Conservation (phyloP, 164 flowering plant species). For the Nelumbo lutea region DNA sequence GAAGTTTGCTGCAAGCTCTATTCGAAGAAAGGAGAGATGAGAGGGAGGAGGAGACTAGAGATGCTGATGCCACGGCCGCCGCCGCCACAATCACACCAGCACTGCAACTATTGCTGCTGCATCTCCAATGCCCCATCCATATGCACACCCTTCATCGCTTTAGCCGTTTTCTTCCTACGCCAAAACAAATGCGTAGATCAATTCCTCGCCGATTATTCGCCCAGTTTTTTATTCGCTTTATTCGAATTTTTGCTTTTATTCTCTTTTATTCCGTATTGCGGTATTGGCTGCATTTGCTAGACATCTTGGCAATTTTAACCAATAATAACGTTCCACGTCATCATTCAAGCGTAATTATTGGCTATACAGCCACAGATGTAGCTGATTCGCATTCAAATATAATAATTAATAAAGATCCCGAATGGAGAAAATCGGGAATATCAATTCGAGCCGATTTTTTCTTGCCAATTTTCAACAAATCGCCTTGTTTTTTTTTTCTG, state of each 20-base stretch:
- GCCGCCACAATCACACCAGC: not conserved
- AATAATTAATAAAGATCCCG: no score
- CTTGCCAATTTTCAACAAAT: no score
- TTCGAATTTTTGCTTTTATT: not conserved
- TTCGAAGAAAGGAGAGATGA: not conserved
- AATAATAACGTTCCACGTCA: no score
- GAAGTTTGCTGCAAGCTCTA: not conserved
- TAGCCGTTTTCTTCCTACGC: not conserved
- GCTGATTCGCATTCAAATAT: no score
- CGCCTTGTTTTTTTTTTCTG: no score
- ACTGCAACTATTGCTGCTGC: not conserved
- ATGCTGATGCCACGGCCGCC: not conserved
- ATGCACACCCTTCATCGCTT: not conserved
- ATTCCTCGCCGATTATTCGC: conserved; percentile 8
- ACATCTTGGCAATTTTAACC: no score
- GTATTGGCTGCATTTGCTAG: no score
- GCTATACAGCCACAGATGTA: no score
- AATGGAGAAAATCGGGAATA: no score
- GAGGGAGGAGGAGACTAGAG: not conserved
- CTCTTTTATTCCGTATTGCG: not conserved
- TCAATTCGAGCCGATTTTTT: no score
- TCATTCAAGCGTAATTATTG: no score
- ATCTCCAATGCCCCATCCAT: conserved; percentile 12
- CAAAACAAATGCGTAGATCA: not conserved
- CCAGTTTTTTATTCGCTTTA: not conserved